Percentiles rank a stretch among this genome's conserved stretches.
These are phyloP conservation scores for Magnaporthales sp. DNA, from an alignment of 2,329 filamentous ascomycete genomes.

Conservation along the genomic window DNA sequence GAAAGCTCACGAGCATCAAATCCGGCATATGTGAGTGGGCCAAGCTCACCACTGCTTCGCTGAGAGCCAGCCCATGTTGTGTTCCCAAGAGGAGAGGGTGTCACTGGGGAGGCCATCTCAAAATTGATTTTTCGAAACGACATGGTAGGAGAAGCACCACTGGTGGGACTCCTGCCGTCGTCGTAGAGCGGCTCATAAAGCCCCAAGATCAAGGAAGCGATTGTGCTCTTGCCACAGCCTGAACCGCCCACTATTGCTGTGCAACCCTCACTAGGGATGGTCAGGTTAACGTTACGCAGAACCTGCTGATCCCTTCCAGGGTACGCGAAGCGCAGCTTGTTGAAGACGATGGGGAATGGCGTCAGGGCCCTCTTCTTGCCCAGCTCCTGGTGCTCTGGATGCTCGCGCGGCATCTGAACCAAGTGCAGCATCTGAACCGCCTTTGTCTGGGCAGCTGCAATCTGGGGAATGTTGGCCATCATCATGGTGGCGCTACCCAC, in stretches of 20 bases:
- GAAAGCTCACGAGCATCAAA: conserved; percentile 50
- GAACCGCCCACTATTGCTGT: conserved; percentile 77
- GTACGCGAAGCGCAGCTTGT: conserved; percentile 63
- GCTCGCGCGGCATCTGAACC: conserved; percentile 44
- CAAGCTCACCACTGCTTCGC: conserved; percentile 13
- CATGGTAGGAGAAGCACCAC: background rate
- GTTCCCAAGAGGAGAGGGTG: background rate
- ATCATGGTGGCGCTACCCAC: conserved; percentile 64
- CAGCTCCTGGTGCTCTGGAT: conserved; percentile 40
- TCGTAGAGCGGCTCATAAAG: conserved; percentile 44
- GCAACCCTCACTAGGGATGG: conserved; percentile 51
- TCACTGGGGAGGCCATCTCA: background rate
- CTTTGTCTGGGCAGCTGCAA: conserved; percentile 64
- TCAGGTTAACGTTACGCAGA: conserved; percentile 57
- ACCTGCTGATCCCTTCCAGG: conserved; percentile 41
- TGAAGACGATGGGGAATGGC: conserved; percentile 41
- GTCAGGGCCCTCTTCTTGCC: conserved; percentile 27
- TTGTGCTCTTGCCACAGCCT: conserved; percentile 85
- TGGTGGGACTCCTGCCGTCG: background rate
- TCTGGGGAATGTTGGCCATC: conserved; percentile 69
- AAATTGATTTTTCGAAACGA: background rate
- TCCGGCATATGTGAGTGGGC: conserved; percentile 48
- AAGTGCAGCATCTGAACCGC: conserved; percentile 66
- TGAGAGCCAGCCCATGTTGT: conserved; percentile 3
- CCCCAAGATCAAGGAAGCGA: conserved; percentile 65